A percentile compares a stretch with the other conserved stretches of the same genome.
Conservation (phyloP, 2,329 filamentous ascomycete genomes). For the Pseudocercospora pini-densiflorae region DNA sequence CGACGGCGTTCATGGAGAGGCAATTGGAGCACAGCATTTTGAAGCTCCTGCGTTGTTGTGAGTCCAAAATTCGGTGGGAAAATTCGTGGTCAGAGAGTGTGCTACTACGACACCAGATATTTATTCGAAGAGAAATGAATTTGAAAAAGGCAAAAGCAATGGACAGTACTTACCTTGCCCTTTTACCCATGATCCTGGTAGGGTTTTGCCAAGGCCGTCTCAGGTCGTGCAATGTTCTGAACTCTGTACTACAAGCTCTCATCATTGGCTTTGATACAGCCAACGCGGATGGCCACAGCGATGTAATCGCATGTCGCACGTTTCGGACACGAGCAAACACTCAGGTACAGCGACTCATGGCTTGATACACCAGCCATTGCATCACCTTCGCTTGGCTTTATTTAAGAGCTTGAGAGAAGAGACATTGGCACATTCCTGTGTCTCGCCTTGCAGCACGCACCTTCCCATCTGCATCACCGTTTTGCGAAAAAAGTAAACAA, state of each 20-base stretch:
- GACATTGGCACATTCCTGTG: conserved; percentile 16
- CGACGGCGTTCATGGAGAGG: conserved; percentile 8
- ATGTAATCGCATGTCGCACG: background rate
- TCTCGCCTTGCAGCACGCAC: conserved; percentile 15
- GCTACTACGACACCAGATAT: conserved; percentile 8
- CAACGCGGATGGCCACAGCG: background rate
- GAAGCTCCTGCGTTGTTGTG: conserved; percentile 6
- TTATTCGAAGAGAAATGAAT: background rate
- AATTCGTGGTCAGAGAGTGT: background rate
- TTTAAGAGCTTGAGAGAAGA: background rate
- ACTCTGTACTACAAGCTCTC: background rate
- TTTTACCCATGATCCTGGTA: background rate
- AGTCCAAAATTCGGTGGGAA: conserved; percentile 1
- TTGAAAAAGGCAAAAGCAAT: conserved; percentile 3
- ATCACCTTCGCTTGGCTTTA: background rate
- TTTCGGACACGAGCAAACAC: conserved; percentile 1
- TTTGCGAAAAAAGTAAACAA: background rate
- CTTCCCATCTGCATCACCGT: conserved; percentile 1
- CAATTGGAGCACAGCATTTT: conserved; percentile 6
- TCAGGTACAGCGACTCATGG: background rate
- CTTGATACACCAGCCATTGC: background rate
- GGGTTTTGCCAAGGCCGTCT: background rate
- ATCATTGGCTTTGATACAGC: background rate
- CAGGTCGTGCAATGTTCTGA: conserved; percentile 1
- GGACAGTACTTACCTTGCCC: background rate